Evolutionary conservation across 805 yeast species (phyloP).

Genomic region (Dipodascus geniculatus): DNA sequence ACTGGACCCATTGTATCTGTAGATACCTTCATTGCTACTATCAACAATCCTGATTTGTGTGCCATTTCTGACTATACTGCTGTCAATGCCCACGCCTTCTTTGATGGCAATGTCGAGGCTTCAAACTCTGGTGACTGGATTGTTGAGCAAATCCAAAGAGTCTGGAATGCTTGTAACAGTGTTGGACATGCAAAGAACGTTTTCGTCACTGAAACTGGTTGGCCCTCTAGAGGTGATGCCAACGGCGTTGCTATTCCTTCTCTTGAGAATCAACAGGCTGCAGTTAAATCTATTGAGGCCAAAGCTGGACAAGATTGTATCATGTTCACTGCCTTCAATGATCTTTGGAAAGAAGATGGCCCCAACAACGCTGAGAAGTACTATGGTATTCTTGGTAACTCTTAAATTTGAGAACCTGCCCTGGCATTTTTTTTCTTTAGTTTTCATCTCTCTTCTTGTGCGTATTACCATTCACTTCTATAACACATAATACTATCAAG

Average conservation of each 20-base stretch:
- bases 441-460: conserved; percentile 2
- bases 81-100: conserved; percentile 94
- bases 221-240: conserved; percentile 84
- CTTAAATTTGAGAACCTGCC: too few relatives aligned
- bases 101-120: conserved; percentile 76
- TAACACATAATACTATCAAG: too few relatives aligned
- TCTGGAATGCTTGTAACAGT: conserved; percentile 64
- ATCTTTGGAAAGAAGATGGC: conserved; percentile 79
- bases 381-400: conserved; percentile 53
- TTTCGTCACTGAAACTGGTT: conserved; percentile 85
- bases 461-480: too few relatives aligned
- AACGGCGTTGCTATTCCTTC: conserved; percentile 81
- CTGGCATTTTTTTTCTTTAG: too few relatives aligned
- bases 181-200: conserved; percentile 65
- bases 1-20: conserved; percentile 85
- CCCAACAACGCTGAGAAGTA: conserved; percentile 58
- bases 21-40: conserved; percentile 90
- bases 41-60: conserved; percentile 90
- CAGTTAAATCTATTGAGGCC: conserved; percentile 51
- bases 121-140: conserved; percentile 83
- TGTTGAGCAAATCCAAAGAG: conserved; percentile 78
- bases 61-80: conserved; percentile 83
- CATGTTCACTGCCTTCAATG: conserved; percentile 79
- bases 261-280: conserved; percentile 57
- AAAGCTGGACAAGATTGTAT: conserved; percentile 56